These are phyloP conservation scores for Apiospora hydei DNA, from an alignment of 2,329 filamentous ascomycete genomes.

Conservation along the genomic window DNA sequence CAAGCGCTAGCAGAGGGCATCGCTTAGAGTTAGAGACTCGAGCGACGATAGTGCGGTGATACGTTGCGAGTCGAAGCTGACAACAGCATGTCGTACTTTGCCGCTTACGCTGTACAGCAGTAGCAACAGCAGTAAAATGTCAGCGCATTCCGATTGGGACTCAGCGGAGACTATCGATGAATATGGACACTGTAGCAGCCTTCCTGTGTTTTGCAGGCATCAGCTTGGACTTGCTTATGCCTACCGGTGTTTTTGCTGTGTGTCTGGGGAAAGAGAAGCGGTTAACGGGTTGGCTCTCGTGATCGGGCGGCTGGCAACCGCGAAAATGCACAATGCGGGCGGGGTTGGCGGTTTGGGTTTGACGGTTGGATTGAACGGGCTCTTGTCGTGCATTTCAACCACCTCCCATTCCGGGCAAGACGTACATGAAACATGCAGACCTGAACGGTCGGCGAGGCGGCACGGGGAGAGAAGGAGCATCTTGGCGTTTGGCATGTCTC, in stretches of 20 bases:
- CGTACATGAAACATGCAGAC: constrained; percentile 6
- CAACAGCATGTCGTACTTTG: neutral
- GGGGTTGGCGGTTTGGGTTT: neutral
- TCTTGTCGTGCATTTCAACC: neutral
- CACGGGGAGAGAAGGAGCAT: neutral
- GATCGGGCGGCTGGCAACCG: neutral
- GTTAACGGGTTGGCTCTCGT: neutral
- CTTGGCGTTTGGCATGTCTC: neutral
- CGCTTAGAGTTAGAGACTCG: neutral
- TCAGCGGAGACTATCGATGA: neutral
- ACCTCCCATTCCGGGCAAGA: neutral
- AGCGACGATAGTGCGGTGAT: neutral
- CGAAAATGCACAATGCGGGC: neutral
- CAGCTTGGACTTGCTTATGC: neutral
- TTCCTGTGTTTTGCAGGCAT: neutral
- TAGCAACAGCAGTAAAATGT: neutral
- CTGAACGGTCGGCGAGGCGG: neutral
- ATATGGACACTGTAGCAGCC: neutral
- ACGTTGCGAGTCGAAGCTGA: constrained; percentile 12
- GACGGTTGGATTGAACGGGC: neutral
- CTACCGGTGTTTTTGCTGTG: neutral
- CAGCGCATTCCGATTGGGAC: neutral
- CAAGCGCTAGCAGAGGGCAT: neutral
- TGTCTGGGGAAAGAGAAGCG: neutral
- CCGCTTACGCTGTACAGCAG: neutral